A percentile compares a stretch with the other conserved stretches of the same genome.
Evolutionary conservation across 352 stramenopile species (phyloP).

Genomic region (Halophytophthora batemanensis): DNA sequence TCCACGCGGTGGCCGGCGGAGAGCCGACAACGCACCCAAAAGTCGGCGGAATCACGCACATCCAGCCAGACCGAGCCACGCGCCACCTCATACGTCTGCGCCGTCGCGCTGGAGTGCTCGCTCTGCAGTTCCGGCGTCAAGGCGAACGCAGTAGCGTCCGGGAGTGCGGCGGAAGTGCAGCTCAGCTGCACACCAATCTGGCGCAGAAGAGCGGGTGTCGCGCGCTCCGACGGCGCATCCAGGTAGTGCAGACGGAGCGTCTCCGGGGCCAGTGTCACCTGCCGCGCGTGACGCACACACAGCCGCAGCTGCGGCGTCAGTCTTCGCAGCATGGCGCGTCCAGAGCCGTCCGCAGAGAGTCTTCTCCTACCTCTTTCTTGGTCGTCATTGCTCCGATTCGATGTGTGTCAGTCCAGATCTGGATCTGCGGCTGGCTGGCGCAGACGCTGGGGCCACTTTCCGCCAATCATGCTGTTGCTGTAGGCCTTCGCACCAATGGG

Average conservation of each 20-base stretch:
- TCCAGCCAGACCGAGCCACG: slow-evolving; percentile 51
- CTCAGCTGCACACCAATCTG: slow-evolving; percentile 41
- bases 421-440: neutral
- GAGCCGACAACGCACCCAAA: slow-evolving; percentile 62
- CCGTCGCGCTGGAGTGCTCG: slow-evolving; percentile 44
- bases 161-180: neutral
- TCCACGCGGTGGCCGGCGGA: slow-evolving; percentile 30
- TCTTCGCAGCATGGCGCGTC: no score
- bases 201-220: slow-evolving; percentile 52
- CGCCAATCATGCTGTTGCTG: no score
- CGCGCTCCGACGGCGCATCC: slow-evolving; percentile 54
- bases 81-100: slow-evolving; percentile 35
- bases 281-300: neutral
- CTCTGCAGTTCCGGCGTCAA: slow-evolving; percentile 24
- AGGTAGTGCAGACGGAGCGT: slow-evolving; percentile 58
- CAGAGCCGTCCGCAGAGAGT: no score
- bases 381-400: no score
- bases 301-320: neutral
- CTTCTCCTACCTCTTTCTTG: no score
- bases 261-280: slow-evolving; percentile 30
- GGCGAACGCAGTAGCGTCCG: slow-evolving; percentile 9
- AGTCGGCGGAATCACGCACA: slow-evolving; percentile 67
- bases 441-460: no score
- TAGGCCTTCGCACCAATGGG: slow-evolving; percentile 14
- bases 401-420: slow-evolving; percentile 7